Conservation (phyloP, 805 yeast species). For the Yarrowia alimentaria region DNA sequence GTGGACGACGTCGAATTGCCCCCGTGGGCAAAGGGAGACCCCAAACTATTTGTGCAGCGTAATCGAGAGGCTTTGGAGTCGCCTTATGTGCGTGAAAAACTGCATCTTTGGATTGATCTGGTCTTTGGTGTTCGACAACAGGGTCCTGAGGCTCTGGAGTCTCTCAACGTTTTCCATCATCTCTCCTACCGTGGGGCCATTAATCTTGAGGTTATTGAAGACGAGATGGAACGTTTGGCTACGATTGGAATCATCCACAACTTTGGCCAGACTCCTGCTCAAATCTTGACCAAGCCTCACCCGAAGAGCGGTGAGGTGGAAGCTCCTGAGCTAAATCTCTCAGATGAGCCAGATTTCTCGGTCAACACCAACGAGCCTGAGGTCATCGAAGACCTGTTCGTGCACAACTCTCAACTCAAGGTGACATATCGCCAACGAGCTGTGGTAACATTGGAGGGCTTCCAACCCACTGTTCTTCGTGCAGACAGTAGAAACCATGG, state of each 20-base stretch:
- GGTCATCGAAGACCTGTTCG: conserved; percentile 17
- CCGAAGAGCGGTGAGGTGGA: conserved; percentile 45
- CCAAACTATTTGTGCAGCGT: conserved; percentile 66
- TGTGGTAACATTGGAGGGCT: conserved; percentile 13
- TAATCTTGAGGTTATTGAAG: conserved; percentile 68
- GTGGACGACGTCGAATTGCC: conserved; percentile 70
- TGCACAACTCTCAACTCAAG: conserved; percentile 22
- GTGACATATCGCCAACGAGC: conserved; percentile 15
- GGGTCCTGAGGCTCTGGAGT: conserved; percentile 64
- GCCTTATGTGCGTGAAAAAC: conserved; percentile 69
- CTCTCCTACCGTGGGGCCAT: conserved; percentile 83
- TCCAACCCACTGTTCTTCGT: conserved; percentile 4
- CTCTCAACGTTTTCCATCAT: conserved; percentile 78
- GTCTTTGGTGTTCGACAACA: conserved; percentile 78
- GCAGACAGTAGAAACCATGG: conserved; percentile 14
- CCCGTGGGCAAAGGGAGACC: conserved; percentile 80
- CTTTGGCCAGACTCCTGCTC: conserved; percentile 87
- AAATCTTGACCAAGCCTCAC: conserved; percentile 68
- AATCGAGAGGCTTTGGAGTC: conserved; percentile 84
- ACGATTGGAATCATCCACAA: conserved; percentile 83
- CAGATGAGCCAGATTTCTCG: conserved; percentile 14
- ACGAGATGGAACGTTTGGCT: conserved; percentile 71
- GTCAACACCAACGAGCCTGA: conserved; percentile 19
- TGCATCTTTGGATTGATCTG: conserved; percentile 83
- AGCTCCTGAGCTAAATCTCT: background rate